Evolutionary conservation across 306 rosid genomes (phyloP).

Genomic region (Cicer pinnatifidum): DNA sequence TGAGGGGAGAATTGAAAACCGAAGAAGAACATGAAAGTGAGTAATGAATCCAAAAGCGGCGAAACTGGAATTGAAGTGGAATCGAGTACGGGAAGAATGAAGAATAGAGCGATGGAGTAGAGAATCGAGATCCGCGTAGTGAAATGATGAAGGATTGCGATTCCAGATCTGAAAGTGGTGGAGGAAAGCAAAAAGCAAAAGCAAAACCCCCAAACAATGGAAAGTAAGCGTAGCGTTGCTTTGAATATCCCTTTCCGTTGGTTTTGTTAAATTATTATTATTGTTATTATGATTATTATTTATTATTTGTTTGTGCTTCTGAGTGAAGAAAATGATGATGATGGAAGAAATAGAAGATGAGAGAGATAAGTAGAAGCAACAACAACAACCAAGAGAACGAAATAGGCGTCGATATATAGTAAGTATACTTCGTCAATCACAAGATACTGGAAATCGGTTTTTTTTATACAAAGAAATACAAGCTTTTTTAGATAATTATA

Average conservation of each 20-base stretch:
- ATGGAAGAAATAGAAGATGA: conserved; percentile 39
- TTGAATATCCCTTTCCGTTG: conserved; percentile 14
- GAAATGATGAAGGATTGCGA: conserved; percentile 43
- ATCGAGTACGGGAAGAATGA: conserved; percentile 28
- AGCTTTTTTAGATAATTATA: no score
- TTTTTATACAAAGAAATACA: neutral
- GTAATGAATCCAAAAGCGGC: conserved; percentile 50
- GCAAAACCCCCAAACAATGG: conserved; percentile 50
- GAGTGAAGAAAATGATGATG: conserved; percentile 44
- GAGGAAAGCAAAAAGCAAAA: conserved; percentile 28
- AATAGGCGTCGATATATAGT: conserved; percentile 31
- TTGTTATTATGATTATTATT: neutral
- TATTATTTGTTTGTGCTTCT: neutral
- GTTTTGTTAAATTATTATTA: conserved; percentile 5
- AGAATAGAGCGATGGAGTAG: conserved; percentile 5
- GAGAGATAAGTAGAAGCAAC: conserved; percentile 24
- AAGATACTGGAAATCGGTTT: neutral
- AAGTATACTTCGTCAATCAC: conserved; percentile 13
- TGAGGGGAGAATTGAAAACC: conserved; percentile 64
- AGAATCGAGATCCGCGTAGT: conserved; percentile 53
- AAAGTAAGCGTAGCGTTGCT: conserved; percentile 22
- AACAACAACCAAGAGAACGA: neutral
- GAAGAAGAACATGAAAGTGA: conserved; percentile 63
- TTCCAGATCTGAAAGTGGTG: conserved; percentile 66
- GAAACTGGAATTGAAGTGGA: conserved; percentile 46